These are phyloP conservation scores for Candida ortonii DNA, from an alignment of 805 yeast genomes.

Conservation along the genomic window DNA sequence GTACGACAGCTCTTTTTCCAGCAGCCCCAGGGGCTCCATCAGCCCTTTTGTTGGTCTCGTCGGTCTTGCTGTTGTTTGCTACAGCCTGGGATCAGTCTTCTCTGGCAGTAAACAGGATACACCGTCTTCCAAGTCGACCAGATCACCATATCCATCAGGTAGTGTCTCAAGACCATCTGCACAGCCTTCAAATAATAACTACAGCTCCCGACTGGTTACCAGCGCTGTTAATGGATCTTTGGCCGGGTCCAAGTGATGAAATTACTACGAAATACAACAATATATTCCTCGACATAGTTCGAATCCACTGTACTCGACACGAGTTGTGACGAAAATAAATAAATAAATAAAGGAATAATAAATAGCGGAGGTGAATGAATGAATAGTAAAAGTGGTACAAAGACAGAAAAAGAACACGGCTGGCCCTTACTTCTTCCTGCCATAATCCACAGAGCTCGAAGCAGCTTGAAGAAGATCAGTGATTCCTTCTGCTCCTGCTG, in stretches of 20 bases:
- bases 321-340: conserved; percentile 1
- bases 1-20: conserved; percentile 9
- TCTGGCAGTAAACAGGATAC: conserved; percentile 1
- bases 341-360: neutral
- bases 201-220: conserved; percentile 16
- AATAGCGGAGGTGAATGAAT: neutral
- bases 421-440: conserved; percentile 9
- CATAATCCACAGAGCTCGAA: conserved; percentile 13
- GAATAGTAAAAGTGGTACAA: no score
- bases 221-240: conserved; percentile 12
- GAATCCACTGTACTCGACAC: neutral
- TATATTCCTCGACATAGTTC: neutral
- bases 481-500: conserved; percentile 19
- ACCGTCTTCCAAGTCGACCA: neutral
- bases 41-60: conserved; percentile 32
- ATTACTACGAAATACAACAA: neutral
- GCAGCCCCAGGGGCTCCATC: conserved; percentile 29
- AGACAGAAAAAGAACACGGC: conserved; percentile 3
- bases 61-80: conserved; percentile 11
- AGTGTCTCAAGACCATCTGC: neutral
- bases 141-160: neutral
- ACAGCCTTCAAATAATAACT: conserved; percentile 4
- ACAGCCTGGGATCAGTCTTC: conserved; percentile 6
- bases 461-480: conserved; percentile 25
- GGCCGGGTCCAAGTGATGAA: neutral